These are phyloP conservation scores for Dactylellina parvicollis DNA, from an alignment of 2,329 filamentous ascomycete species.

Conservation along the genomic window DNA sequence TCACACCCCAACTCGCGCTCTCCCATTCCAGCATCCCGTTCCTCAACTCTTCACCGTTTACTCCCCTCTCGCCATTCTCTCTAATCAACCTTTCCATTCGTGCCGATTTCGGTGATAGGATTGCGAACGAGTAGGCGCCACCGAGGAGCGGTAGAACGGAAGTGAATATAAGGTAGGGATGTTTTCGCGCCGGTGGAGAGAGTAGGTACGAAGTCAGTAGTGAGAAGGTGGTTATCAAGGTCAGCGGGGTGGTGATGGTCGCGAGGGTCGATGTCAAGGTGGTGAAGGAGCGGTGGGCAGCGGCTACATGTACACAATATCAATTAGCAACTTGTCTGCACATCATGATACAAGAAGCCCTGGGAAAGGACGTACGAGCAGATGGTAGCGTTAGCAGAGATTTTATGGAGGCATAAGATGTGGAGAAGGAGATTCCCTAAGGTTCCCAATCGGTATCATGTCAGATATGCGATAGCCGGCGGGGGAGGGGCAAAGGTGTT, in stretches of 20 bases:
- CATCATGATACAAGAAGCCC: neutral
- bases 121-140: conserved; percentile 2
- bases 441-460: neutral
- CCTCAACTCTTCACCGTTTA: conserved; percentile 44
- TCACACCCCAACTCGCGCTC: conserved; percentile 34
- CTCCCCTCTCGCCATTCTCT: conserved; percentile 43
- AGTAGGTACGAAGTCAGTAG: conserved; percentile 30
- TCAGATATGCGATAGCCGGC: neutral
- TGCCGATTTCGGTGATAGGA: conserved; percentile 12
- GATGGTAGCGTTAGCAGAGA: conserved; percentile 42
- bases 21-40: conserved; percentile 44
- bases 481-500: neutral
- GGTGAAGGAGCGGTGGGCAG: conserved; percentile 49
- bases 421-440: conserved; percentile 46
- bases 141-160: conserved; percentile 23
- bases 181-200: conserved; percentile 19
- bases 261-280: conserved; percentile 7
- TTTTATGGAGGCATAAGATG: conserved; percentile 48
- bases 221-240: conserved; percentile 24
- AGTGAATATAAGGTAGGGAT: conserved; percentile 39
- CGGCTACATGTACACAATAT: conserved; percentile 17
- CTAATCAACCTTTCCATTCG: conserved; percentile 23
- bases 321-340: neutral
- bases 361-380: conserved; percentile 30
- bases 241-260: conserved; percentile 18